Base-by-base conservation (phyloP, 805 yeast genomes). In the Schwanniomyces occidentalis region DNA sequence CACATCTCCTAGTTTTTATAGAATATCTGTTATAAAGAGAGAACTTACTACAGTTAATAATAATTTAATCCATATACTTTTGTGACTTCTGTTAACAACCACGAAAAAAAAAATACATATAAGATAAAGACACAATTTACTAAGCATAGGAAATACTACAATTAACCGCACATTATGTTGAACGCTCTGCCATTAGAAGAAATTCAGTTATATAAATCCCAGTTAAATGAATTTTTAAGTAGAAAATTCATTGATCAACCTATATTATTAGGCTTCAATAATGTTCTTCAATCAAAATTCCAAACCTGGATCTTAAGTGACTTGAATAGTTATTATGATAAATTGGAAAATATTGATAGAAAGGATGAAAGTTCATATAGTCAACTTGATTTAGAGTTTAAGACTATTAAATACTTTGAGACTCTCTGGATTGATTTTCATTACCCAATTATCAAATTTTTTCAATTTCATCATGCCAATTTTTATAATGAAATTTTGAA, bases 361-460 rank as follows among this genome's bases (percentile, higher is more conserved):
- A 9, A 21, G 4, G 14, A 23, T 14, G 30, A 27, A 24, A 16
- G 14, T 13, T 25, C 24, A 8, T n/a, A 16, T 13, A 32, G 14
- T 12, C n/a, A n/a, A n/a, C n/a, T n/a, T n/a, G 34, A 30, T n/a
- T 50, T 53, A 2, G 54, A 74, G 5, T 64, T 82, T 39, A 46
- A 39, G 4, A 63, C 70, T 30, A 56, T 61, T 17, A 49, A 51
- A 12, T 53, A 47, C 29, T 44, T 68, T 13, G 82, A 78, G 33
- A 46, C 54, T 4, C 54, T 78, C 14, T 83, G 89, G 89, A 52
- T 65, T 20, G 76, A 76, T 4, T 69, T 83, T 42, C 83, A 79
- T 45, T 78, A 79, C 46, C 87, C 87, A 2, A 72, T 78, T 2
- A 69, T 82, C 41, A 80, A 78, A 45, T 71, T 71, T 51, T 81